A percentile compares a stretch with the other conserved stretches of the same genome.
phyloP scores from a whole-genome alignment of 106 monocot species.

The Agapanthus africanus region DNA sequence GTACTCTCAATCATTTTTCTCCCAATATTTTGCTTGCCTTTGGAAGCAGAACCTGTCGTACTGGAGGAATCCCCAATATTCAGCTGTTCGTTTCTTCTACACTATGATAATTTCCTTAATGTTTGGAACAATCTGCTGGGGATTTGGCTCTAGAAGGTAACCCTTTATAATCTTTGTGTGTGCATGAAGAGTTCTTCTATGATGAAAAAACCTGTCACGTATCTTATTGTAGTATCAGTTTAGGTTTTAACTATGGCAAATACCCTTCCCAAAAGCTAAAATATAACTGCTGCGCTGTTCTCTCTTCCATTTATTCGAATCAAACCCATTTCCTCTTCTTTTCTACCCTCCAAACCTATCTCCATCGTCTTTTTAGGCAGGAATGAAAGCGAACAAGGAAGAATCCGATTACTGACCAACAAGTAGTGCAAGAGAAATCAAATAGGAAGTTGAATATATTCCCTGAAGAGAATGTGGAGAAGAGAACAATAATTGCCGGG shows the following conservation, averaged over 20 bases:
- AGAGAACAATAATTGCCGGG: too few species aligned
- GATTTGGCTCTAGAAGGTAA: conserved; percentile 91
- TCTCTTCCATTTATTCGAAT: not conserved
- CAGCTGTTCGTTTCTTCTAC: conserved; percentile 97
- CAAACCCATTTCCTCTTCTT: not conserved
- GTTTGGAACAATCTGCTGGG: conserved; percentile 99
- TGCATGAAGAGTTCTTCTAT: not conserved
- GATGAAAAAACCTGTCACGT: not conserved
- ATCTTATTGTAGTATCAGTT: too few species aligned
- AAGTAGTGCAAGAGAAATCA: not conserved
- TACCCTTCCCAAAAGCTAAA: not conserved
- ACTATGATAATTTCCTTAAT: conserved; percentile 91
- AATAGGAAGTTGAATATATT: not conserved
- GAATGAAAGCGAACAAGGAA: not conserved
- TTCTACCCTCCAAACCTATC: not conserved
- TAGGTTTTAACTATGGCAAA: too few species aligned
- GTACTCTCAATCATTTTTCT: conserved; percentile 64
- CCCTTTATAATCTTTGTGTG: conserved; percentile 50
- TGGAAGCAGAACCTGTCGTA: conserved; percentile 99
- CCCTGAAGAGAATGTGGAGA: not conserved
- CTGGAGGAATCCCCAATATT: conserved; percentile 99
- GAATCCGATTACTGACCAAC: not conserved
- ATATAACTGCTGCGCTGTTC: not conserved
- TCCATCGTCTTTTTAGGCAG: not conserved
- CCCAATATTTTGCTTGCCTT: conserved; percentile 75